Conservation (phyloP, 768 basidiomycete species). For the Clavulina sp. region DNA sequence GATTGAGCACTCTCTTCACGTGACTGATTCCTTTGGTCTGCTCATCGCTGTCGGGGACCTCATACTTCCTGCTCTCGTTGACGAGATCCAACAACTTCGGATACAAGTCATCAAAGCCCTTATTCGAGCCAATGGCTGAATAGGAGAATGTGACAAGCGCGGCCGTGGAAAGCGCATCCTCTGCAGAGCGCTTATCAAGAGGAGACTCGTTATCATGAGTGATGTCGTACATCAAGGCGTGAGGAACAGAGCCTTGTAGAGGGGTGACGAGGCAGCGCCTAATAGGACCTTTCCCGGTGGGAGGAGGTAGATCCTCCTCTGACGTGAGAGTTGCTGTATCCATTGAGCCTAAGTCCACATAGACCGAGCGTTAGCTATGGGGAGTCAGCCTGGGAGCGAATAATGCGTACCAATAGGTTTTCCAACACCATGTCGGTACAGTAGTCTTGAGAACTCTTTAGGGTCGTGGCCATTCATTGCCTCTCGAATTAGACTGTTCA, state of each 20-base stretch:
- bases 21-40: slow-evolving; percentile 22
- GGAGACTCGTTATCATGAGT: slow-evolving; percentile 97
- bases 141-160: slow-evolving; percentile 83
- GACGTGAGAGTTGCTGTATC: slow-evolving; percentile 69
- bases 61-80: slow-evolving; percentile 63
- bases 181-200: slow-evolving; percentile 74
- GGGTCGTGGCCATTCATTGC: slow-evolving; percentile 83
- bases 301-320: slow-evolving; percentile 58
- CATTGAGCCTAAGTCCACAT: slow-evolving; percentile 75
- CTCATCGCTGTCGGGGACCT: slow-evolving; percentile 27
- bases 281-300: slow-evolving; percentile 64
- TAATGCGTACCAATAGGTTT: slow-evolving; percentile 66
- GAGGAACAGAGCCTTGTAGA: slow-evolving; percentile 72
- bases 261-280: slow-evolving; percentile 59
- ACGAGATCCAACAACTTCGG: slow-evolving; percentile 89
- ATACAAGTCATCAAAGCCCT: slow-evolving; percentile 95
- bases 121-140: slow-evolving; percentile 80
- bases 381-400: not conserved
- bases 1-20: slow-evolving; percentile 57
- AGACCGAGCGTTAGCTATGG: not conserved
- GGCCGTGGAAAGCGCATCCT: slow-evolving; percentile 88
- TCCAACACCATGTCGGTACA: slow-evolving; percentile 80
- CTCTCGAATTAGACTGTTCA: slow-evolving; percentile 89
- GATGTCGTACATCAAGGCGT: slow-evolving; percentile 85
- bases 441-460: slow-evolving; percentile 74